These are phyloP conservation scores for Amaranthus hypochondriacus DNA, from an alignment of 148 eudicot species.

Conservation along the genomic window DNA sequence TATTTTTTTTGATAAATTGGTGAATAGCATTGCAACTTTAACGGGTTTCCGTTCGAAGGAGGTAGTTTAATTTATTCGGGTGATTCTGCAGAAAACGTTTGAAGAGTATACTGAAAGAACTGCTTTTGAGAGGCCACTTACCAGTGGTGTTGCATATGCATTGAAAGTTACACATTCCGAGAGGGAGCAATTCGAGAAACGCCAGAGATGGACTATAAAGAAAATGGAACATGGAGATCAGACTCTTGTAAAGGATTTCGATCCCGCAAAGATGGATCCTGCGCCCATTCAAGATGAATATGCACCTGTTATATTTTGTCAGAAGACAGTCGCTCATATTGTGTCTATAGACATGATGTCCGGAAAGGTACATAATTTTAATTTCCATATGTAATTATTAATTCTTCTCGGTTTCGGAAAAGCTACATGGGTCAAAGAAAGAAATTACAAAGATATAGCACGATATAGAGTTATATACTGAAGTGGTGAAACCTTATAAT, in stretches of 20 bases:
- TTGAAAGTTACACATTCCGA: slow-evolving; percentile 69
- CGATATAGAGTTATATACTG: too few relatives aligned
- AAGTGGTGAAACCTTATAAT: not conserved
- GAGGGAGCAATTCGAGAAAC: slow-evolving; percentile 68
- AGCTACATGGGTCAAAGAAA: not conserved
- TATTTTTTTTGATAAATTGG: not conserved
- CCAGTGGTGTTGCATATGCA: slow-evolving; percentile 97
- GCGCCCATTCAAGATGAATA: slow-evolving; percentile 82
- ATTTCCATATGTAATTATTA: not conserved
- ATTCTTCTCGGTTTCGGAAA: not conserved
- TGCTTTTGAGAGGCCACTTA: slow-evolving; percentile 91
- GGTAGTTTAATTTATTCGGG: not conserved
- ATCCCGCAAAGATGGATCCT: slow-evolving; percentile 69
- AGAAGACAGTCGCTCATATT: slow-evolving; percentile 83
- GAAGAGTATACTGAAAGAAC: slow-evolving; percentile 82
- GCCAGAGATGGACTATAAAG: slow-evolving; percentile 86
- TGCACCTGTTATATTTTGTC: slow-evolving; percentile 91
- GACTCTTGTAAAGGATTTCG: slow-evolving; percentile 65
- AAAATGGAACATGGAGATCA: slow-evolving; percentile 85
- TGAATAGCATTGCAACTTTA: not conserved
- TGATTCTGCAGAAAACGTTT: slow-evolving; percentile 63
- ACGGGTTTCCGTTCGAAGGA: not conserved
- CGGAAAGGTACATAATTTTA: slow-evolving; percentile 57
- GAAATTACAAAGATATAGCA: too few relatives aligned
- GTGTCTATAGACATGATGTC: slow-evolving; percentile 97